These are phyloP conservation scores for Pseudogymnoascus sp. DNA, from an alignment of 2,329 filamentous ascomycete genomes.

Conservation along the genomic window DNA sequence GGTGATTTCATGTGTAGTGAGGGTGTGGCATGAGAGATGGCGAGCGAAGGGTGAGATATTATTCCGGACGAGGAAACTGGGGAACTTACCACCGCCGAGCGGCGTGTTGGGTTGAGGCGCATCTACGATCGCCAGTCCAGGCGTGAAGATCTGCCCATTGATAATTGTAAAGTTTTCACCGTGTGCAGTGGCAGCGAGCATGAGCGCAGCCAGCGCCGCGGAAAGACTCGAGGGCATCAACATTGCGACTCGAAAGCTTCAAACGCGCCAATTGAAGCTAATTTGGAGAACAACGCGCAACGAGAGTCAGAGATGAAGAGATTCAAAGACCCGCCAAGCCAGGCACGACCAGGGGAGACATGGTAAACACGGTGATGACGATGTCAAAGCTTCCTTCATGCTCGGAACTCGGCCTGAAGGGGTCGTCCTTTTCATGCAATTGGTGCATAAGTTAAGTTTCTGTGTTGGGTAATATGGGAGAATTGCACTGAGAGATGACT, in stretches of 20 bases:
- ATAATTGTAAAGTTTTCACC: constrained; percentile 43
- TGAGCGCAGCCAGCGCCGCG: neutral
- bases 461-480: neutral
- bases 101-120: constrained; percentile 58
- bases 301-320: neutral
- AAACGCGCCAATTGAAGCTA: neutral
- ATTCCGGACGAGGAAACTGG: neutral
- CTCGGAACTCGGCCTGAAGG: neutral
- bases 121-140: constrained; percentile 58
- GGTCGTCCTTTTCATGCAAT: neutral
- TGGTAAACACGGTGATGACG: neutral
- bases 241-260: neutral
- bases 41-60: neutral
- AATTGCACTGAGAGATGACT: neutral
- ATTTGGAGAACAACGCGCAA: neutral
- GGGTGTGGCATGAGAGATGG: neutral
- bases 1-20: constrained; percentile 10
- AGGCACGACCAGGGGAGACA: neutral
- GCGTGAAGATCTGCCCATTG: constrained; percentile 61
- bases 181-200: neutral
- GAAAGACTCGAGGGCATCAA: neutral
- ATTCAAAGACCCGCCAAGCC: neutral
- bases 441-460: neutral
- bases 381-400: neutral
- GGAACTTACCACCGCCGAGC: constrained; percentile 49